A percentile compares a stretch with the other conserved stretches of the same genome.
These are phyloP conservation scores for Myxozyma melibiosi DNA, from an alignment of 805 yeast species.

Conservation along the genomic window DNA sequence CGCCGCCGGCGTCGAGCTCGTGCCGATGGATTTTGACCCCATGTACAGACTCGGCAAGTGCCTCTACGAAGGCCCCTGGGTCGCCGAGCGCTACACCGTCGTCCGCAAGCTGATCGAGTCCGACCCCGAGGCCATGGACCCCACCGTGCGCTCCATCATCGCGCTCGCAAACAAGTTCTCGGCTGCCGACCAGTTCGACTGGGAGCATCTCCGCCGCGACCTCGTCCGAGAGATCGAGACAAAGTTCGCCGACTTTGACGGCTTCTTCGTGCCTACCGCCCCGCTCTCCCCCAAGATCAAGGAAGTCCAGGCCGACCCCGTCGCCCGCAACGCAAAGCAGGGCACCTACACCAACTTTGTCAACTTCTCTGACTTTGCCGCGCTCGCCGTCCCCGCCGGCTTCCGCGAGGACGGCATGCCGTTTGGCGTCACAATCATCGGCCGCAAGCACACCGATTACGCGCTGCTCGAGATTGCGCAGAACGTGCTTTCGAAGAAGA, in stretches of 20 bases:
- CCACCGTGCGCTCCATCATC: slow-evolving; percentile 76
- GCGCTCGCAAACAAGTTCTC: slow-evolving; percentile 71
- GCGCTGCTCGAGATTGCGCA: slow-evolving; percentile 85
- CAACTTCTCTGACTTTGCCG: slow-evolving; percentile 89
- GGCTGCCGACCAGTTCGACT: slow-evolving; percentile 83
- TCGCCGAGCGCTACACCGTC: slow-evolving; percentile 90
- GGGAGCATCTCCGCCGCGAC: slow-evolving; percentile 82
- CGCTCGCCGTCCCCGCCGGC: slow-evolving; percentile 88
- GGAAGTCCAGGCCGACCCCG: slow-evolving; percentile 74
- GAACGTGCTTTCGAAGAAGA: slow-evolving; percentile 54
- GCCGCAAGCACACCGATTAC: slow-evolving; percentile 80
- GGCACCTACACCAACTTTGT: slow-evolving; percentile 98
- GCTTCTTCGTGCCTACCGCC: slow-evolving; percentile 86
- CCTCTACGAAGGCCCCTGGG: slow-evolving; percentile 97
- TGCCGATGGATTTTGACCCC: slow-evolving; percentile 69
- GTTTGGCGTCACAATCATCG: slow-evolving; percentile 83
- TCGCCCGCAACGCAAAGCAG: slow-evolving; percentile 80
- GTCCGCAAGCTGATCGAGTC: slow-evolving; percentile 66
- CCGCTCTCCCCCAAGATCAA: slow-evolving; percentile 86
- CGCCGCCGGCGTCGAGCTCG: slow-evolving; percentile 60
- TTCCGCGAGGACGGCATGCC: slow-evolving; percentile 87
- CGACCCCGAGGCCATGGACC: slow-evolving; percentile 63
- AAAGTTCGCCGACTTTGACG: slow-evolving; percentile 64
- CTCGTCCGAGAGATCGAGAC: slow-evolving; percentile 66
- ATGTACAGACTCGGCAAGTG: slow-evolving; percentile 80